Percentiles rank a stretch among this genome's conserved stretches.
Evolutionary conservation across 169 alveolate genomes (phyloP).

Genomic region (Plasmodium falciparum): DNA sequence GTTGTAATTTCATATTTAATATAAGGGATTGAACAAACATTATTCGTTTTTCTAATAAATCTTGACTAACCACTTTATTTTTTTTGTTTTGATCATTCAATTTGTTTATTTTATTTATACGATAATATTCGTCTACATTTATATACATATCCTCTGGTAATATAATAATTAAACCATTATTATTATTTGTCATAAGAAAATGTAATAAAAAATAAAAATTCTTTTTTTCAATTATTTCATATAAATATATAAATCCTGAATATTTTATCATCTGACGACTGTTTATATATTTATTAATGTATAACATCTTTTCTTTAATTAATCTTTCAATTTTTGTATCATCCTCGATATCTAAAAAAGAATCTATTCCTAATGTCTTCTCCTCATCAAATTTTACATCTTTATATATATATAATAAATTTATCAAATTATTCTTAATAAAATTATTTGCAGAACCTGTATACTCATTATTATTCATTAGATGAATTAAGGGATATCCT

Average conservation of each 20-base stretch:
- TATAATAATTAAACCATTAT: slow-evolving; percentile 44
- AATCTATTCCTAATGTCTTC: slow-evolving; percentile 22
- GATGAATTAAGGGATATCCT: slow-evolving; percentile 49
- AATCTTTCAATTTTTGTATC: slow-evolving; percentile 48
- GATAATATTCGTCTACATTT: slow-evolving; percentile 33
- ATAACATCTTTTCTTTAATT: slow-evolving; percentile 21
- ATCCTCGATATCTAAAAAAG: slow-evolving; percentile 36
- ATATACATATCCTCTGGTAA: slow-evolving; percentile 40
- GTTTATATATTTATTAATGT: slow-evolving; percentile 28
- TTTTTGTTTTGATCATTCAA: not conserved
- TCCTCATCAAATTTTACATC: slow-evolving; percentile 16
- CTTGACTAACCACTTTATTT: slow-evolving; percentile 3
- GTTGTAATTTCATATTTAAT: slow-evolving; percentile 57
- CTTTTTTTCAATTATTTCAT: slow-evolving; percentile 47
- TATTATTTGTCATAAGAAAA: slow-evolving; percentile 38
- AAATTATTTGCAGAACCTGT: slow-evolving; percentile 27
- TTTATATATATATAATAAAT: slow-evolving; percentile 32
- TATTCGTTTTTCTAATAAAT: slow-evolving; percentile 49
- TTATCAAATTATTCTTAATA: slow-evolving; percentile 46
- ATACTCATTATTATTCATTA: slow-evolving; percentile 14
- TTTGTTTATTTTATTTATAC: slow-evolving; percentile 10
- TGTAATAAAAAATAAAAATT: slow-evolving; percentile 65
- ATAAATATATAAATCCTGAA: slow-evolving; percentile 51
- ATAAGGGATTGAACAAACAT: slow-evolving; percentile 26
- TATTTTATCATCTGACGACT: slow-evolving; percentile 24